Conservation (phyloP, 2,329 filamentous ascomycete species). For the Ophiostoma populinum region DNA sequence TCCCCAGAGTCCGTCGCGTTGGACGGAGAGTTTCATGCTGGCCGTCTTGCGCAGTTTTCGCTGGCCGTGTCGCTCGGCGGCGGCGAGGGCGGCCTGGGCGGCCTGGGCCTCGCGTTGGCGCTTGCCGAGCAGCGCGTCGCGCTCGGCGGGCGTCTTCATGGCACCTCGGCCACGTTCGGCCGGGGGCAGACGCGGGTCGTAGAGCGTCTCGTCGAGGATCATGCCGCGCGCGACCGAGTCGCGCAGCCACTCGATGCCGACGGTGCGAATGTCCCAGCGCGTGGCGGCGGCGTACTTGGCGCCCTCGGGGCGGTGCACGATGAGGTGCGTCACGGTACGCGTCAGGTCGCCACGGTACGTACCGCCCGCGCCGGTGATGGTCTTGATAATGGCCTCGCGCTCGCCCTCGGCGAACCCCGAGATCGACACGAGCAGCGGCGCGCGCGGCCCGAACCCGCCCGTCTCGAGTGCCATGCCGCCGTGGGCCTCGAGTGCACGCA, state of each 20-base stretch:
- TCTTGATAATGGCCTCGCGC: slow-evolving; percentile 52
- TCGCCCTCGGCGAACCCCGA: slow-evolving; percentile 44
- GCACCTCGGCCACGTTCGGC: slow-evolving; percentile 54
- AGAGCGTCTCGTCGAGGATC: slow-evolving; percentile 75
- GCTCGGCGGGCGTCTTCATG: slow-evolving; percentile 24
- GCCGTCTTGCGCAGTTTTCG: slow-evolving; percentile 78
- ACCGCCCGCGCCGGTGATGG: slow-evolving; percentile 55
- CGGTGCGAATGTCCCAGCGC: slow-evolving; percentile 62
- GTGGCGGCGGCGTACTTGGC: slow-evolving; percentile 84
- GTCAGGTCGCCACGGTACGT: slow-evolving; percentile 77
- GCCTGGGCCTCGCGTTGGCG: slow-evolving; percentile 31
- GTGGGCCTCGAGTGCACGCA: slow-evolving; percentile 44
- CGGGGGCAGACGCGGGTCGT: slow-evolving; percentile 53
- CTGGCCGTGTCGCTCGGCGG: slow-evolving; percentile 35
- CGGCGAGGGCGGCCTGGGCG: slow-evolving; percentile 20
- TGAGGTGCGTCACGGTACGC: slow-evolving; percentile 69
- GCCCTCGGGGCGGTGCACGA: slow-evolving; percentile 61
- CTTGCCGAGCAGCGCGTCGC: slow-evolving; percentile 37
- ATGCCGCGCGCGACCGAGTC: slow-evolving; percentile 75
- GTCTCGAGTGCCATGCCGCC: slow-evolving; percentile 23
- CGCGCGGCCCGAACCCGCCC: slow-evolving; percentile 18
- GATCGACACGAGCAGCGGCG: slow-evolving; percentile 32
- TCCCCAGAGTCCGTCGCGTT: slow-evolving; percentile 76
- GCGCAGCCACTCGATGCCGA: slow-evolving; percentile 69
- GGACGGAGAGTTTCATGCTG: slow-evolving; percentile 64